These are phyloP conservation scores for Carex scoparia DNA, from an alignment of 176 grass and related monocot species.

Conservation along the genomic window DNA sequence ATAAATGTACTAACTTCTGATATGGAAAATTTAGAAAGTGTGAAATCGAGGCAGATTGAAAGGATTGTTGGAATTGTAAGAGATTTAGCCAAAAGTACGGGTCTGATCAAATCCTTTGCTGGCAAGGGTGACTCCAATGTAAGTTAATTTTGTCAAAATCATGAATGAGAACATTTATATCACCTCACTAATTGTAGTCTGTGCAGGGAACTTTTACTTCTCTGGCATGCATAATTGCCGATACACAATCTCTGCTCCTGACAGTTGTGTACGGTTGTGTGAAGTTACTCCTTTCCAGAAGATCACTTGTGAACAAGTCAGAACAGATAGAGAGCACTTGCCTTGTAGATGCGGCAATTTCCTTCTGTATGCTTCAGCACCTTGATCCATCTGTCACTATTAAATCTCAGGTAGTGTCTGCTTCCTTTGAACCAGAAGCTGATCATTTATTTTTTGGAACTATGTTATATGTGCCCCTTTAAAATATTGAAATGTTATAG, in stretches of 20 bases:
- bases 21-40: slow-evolving; percentile 45
- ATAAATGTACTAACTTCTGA: slow-evolving; percentile 37
- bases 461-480: background rate
- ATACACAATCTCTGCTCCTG: slow-evolving; percentile 82
- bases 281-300: slow-evolving; percentile 69
- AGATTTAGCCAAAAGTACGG: slow-evolving; percentile 59
- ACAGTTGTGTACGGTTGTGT: slow-evolving; percentile 68
- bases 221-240: slow-evolving; percentile 44
- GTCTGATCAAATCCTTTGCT: slow-evolving; percentile 55
- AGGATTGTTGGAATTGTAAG: slow-evolving; percentile 75
- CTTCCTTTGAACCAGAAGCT: slow-evolving; percentile 25
- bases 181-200: slow-evolving; percentile 46
- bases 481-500: background rate
- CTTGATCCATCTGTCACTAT: slow-evolving; percentile 71
- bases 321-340: slow-evolving; percentile 71
- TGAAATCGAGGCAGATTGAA: slow-evolving; percentile 46
- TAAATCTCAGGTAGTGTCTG: slow-evolving; percentile 67
- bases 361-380: slow-evolving; percentile 96
- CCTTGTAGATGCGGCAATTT: slow-evolving; percentile 79
- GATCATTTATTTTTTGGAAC: background rate
- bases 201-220: slow-evolving; percentile 49
- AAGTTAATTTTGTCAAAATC: slow-evolving; percentile 39
- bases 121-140: slow-evolving; percentile 52
- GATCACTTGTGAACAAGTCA: slow-evolving; percentile 40
- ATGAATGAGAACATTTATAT: slow-evolving; percentile 21